Conservation (phyloP, 2,329 filamentous ascomycete genomes). For the Ophiocordyceps camponoti-floridani region DNA sequence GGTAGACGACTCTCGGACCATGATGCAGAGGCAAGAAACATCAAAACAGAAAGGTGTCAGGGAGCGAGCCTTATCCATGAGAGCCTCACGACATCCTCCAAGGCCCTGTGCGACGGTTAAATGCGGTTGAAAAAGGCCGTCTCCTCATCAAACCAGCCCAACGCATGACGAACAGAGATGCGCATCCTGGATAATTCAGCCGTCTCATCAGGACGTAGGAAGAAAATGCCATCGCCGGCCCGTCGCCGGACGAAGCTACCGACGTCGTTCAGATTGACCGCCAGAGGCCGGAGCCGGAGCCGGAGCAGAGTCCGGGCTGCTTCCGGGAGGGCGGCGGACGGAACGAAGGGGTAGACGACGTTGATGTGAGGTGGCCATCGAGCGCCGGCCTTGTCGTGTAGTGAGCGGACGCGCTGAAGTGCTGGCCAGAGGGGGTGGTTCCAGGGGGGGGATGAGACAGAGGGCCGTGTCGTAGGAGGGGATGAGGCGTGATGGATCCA, state of each 20-base stretch:
- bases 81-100: background rate
- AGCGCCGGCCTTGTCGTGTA: constrained; percentile 42
- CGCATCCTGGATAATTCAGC: constrained; percentile 15
- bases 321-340: constrained; percentile 22
- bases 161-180: constrained; percentile 13
- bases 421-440: constrained; percentile 20
- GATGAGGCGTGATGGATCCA: no score
- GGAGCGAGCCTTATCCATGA: constrained; percentile 25
- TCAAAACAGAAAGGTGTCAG: constrained; percentile 31
- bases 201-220: constrained; percentile 13
- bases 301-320: constrained; percentile 17
- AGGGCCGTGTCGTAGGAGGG: constrained; percentile 35
- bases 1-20: constrained; percentile 27
- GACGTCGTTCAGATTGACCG: constrained; percentile 19
- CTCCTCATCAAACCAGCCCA: constrained; percentile 10
- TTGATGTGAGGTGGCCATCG: constrained; percentile 53
- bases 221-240: constrained; percentile 28
- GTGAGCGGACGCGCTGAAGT: constrained; percentile 35
- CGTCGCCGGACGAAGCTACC: constrained; percentile 28
- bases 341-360: constrained; percentile 47
- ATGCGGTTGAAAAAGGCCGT: background rate
- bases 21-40: constrained; percentile 27
- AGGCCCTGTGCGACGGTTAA: background rate
- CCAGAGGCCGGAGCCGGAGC: constrained; percentile 4
- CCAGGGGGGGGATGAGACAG: constrained; percentile 36